Evolutionary conservation across 306 rosid species (phyloP).

Genomic region (Quillaja saponaria): DNA sequence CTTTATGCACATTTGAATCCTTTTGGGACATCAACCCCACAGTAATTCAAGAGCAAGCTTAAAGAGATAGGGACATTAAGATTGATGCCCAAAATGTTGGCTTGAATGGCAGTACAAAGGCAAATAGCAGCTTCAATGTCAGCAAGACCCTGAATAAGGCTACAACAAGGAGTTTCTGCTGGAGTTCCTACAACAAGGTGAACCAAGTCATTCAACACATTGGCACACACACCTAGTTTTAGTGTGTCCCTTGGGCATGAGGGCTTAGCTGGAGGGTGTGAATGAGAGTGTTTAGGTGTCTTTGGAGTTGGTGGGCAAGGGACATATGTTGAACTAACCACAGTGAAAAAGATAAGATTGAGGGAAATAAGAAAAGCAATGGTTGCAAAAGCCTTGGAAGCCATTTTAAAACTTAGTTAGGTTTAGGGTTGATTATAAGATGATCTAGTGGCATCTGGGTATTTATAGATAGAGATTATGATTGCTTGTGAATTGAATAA

Average conservation of each 20-base stretch:
- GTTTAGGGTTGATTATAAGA: too few relatives aligned
- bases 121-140: conserved; percentile 57
- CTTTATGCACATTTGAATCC: too few relatives aligned
- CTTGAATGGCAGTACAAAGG: conserved; percentile 60
- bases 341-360: not conserved
- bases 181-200: conserved; percentile 46
- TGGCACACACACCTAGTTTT: conserved; percentile 56
- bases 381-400: not conserved
- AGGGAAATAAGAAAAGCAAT: not conserved
- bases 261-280: conserved; percentile 6
- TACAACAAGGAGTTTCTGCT: conserved; percentile 47
- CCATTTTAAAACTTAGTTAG: too few relatives aligned
- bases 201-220: conserved; percentile 39
- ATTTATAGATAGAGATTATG: too few relatives aligned
- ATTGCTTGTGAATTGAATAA: too few relatives aligned
- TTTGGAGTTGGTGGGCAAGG: conserved; percentile 20
- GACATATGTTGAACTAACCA: not conserved
- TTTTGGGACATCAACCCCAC: too few relatives aligned
- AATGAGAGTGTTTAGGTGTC: not conserved
- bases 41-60: conserved; percentile 52
- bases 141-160: conserved; percentile 42
- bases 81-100: conserved; percentile 50
- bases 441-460: too few relatives aligned
- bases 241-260: conserved; percentile 46
- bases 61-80: conserved; percentile 51